Base-by-base conservation (phyloP, 495 filamentous ascomycete species). In the Penicillium canescens region DNA sequence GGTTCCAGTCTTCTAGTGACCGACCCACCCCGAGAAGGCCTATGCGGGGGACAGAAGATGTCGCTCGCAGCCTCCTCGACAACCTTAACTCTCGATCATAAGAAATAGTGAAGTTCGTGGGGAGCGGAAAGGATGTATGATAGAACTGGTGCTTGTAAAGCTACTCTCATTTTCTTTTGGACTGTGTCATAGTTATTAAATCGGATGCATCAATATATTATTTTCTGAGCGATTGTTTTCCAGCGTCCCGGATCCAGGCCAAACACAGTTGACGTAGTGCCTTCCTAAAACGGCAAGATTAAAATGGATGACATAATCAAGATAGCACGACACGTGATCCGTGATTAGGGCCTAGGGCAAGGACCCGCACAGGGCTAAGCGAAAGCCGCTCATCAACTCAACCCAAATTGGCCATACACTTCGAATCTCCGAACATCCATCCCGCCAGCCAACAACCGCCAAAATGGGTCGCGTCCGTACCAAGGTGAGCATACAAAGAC, bases 381-480 rank as follows among this genome's bases (percentile, higher is more conserved):
- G 68, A 71, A 56, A 49, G 50, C 42, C 35, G 57, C 39, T 50
- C 50, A 45, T 31, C 40, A 61, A 54, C 39, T 46, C 35, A 23
- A 59, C 59, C 49, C 47, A 59, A 44, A 50, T 46, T 41, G 38
- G 46, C 38, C 48, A 28, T 41, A 35, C 41, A 40, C 43, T 40
- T 39, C 28, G 39, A 46, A 18, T 56, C 39, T 34, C 45, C 36
- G 64, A 74, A 70, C 64, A 70, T 68, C 60, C 65, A 52, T 67
- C 63, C 49, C 49, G 49, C 49, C 71, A 71, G 64, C 65, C 68
- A 68, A 77, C 70, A 83, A 82, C 80, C 85, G 87, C 78, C 81
- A 92, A 85, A 73, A 94, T 95, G 91, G 91, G 91, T 90, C 91
- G 91, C 79, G 91, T 96, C 82, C 86, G 91, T 66, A 96, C 91